Evolutionary conservation across 2,329 filamentous ascomycete species (phyloP), one percentile per base, ranked within the genome.

Genomic region (Trichothecium sympodiale): DNA sequence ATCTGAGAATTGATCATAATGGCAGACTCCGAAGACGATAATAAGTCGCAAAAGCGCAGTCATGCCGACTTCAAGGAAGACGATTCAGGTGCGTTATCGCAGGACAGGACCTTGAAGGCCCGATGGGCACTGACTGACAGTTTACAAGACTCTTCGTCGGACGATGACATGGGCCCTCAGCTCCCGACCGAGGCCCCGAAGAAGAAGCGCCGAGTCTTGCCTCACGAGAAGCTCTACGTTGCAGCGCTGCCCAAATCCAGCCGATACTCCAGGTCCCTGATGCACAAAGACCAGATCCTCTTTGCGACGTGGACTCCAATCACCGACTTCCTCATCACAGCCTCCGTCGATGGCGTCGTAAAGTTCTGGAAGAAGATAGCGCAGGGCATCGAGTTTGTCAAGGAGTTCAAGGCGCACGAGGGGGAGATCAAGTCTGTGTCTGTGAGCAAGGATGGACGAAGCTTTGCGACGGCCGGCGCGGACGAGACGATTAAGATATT

Each of bases 281-380:
- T 98, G 93, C 91, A 98, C 71, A 88, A 89, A 62, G 91, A 98
- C 47, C 87, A 94, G 61, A 63, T 98, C 34, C 75, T 82, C 38
- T 96, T 88, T 51, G 75, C 85, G 43, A 93, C 80, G 10, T 79
- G 94, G 56, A 94, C 93, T 1, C 88, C 88, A 1, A 66, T 81
- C 40, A 95, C 89, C 40, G 91, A 96, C 47, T 98, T 98, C 54
- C 68, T 98, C 27, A 91, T 98, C 43, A 98, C 91, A 1, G 85
- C 83, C 41, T 96, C 91, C 0, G 64, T 84, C 30, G 91, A 98
- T 54, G 93, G 93, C n/a, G 82, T 89, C 1, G 89, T 96, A 47
- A 98, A 98, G 59, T 98, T 98, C 57, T 98, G 91, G 91, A 98
- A 98, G 65, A 98, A 98, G 64, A 74, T 83, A 44, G 80, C 77